These are phyloP conservation scores for Aristolochia contorta DNA, from an alignment of 164 flowering plant genomes.

Conservation along the genomic window DNA sequence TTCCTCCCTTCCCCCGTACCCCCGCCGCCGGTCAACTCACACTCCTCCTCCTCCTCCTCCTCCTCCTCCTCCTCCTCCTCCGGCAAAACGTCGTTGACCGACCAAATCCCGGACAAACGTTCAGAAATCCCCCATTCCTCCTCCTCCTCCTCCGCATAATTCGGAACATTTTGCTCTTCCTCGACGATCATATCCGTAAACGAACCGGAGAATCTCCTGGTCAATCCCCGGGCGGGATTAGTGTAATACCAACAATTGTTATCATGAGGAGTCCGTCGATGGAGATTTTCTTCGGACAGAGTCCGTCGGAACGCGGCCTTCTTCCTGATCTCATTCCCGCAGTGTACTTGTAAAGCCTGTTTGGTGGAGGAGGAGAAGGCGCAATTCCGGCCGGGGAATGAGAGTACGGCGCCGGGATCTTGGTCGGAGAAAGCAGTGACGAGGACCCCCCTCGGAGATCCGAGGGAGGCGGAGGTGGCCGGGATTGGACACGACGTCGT, in stretches of 20 bases:
- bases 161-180: slow-evolving; percentile 11
- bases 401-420: slow-evolving; percentile 15
- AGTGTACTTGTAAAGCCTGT: slow-evolving; percentile 11
- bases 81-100: slow-evolving; percentile 12
- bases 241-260: too few species aligned
- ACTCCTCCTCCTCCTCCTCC: too few species aligned
- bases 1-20: slow-evolving; percentile 20
- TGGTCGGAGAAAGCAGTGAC: slow-evolving; percentile 13
- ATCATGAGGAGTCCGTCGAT: too few species aligned
- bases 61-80: slow-evolving; percentile 25
- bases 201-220: slow-evolving; percentile 18
- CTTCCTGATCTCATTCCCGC: not conserved
- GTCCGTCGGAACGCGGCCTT: slow-evolving; percentile 23
- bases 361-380: slow-evolving; percentile 16
- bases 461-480: slow-evolving; percentile 9
- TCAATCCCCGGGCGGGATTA: slow-evolving; percentile 12
- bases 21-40: slow-evolving; percentile 22
- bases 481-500: slow-evolving; percentile 39
- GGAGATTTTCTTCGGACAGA: slow-evolving; percentile 30
- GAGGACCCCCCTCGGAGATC: slow-evolving; percentile 18
- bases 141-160: not conserved
- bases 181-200: slow-evolving; percentile 33
- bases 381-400: slow-evolving; percentile 16
- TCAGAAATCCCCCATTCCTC: slow-evolving; percentile 2
- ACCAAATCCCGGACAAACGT: slow-evolving; percentile 7